These are phyloP conservation scores for Acrocalymma vagum DNA, from an alignment of 2,329 filamentous ascomycete species.

Conservation along the genomic window DNA sequence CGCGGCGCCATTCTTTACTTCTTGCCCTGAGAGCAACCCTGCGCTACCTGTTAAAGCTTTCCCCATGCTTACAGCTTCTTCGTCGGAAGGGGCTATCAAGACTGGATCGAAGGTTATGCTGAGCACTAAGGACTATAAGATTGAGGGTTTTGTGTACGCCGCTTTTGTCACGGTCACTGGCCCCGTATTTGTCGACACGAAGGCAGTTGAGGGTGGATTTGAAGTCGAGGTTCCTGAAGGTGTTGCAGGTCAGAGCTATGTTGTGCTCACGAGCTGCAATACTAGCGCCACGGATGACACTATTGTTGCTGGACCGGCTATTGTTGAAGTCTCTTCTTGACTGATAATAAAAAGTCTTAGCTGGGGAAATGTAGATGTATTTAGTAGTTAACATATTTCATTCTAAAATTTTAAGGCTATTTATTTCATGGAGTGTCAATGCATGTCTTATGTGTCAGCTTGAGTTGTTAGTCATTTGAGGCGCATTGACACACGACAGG, in stretches of 20 bases:
- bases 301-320: constrained; percentile 30
- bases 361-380: no score
- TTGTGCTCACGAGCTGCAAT: constrained; percentile 33
- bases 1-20: constrained; percentile 68
- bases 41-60: constrained; percentile 69
- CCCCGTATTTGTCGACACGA: constrained; percentile 26
- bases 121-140: constrained; percentile 22
- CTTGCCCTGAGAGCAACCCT: constrained; percentile 64
- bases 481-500: no score
- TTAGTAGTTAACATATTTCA: no score
- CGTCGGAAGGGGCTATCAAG: constrained; percentile 21
- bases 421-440: no score
- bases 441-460: no score
- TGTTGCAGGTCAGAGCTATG: constrained; percentile 32
- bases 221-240: constrained; percentile 29
- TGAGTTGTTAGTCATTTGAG: no score
- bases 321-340: constrained; percentile 29
- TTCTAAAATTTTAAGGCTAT: no score
- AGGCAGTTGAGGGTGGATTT: constrained; percentile 21
- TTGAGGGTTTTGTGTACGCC: constrained; percentile 30
- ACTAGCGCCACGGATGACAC: constrained; percentile 33
- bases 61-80: constrained; percentile 53
- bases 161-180: constrained; percentile 35
- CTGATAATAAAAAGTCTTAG: no score
- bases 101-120: constrained; percentile 23